Percentiles rank a stretch among this genome's conserved stretches.
These are phyloP conservation scores for Styphnolobium japonicum DNA, from an alignment of 306 rosid species.

Conservation along the genomic window DNA sequence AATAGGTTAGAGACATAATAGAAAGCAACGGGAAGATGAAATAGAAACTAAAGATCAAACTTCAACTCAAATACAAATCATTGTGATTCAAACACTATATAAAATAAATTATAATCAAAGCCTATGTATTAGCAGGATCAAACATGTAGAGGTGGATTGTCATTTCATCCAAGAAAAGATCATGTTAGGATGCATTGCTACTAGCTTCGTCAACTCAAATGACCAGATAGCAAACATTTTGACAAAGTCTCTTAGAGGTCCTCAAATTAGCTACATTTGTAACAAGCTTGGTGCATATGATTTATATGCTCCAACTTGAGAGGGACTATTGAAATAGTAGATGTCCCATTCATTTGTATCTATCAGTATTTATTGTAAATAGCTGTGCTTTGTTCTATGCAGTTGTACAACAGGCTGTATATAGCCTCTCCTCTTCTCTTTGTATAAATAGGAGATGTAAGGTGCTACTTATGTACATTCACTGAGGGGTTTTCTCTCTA, in stretches of 20 bases:
- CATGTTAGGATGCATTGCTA: neutral
- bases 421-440: neutral
- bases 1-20: neutral
- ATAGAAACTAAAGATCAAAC: neutral
- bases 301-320: neutral
- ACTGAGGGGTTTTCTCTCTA: neutral
- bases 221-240: neutral
- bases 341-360: neutral
- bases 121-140: neutral
- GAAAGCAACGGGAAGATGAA: neutral
- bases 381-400: neutral
- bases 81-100: neutral
- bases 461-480: neutral
- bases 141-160: neutral
- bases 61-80: neutral
- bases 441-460: neutral
- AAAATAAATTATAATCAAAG: neutral
- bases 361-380: neutral
- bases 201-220: neutral
- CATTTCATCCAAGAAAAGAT: neutral
- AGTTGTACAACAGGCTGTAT: neutral
- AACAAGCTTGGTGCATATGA: neutral
- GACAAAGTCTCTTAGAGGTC: neutral
- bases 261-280: neutral
- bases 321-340: neutral